Evolutionary conservation across 495 filamentous ascomycete species (phyloP), one percentile per base, ranked within the genome.

Genomic region (Xylaria curta): DNA sequence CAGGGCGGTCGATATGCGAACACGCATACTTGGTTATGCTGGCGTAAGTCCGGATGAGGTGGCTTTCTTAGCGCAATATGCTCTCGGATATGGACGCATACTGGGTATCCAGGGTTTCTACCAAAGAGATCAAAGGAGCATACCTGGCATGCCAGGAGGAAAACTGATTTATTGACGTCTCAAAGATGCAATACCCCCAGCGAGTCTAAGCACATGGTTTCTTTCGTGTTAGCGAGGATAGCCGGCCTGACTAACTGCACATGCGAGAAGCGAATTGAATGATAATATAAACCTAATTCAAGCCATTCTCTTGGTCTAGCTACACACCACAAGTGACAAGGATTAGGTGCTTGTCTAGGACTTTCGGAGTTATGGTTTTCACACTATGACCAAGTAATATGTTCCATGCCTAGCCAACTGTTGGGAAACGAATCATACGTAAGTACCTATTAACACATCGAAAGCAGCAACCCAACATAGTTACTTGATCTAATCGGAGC

Each of bases 181-280:
- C 17, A 33, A 46, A n/a, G 19, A 70, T 51, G 31, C 68, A 63
- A 70, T 62, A 63, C 56, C 42, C 67, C 54, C 31, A 59, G 33
- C 53, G 51, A 47, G 53, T 28, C 15, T 6, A 38, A 21, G 62
- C 36, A 21, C 44, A 24, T 15, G 44, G 28, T 28, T 33, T 51
- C 17, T 65, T 66, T 66, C 24, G 26, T 66, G 42, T 17, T 6
- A 13, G 13, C n/a, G 24, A 42, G 31, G 8, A 47, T 38, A 36
- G 4, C 33, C 19, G 6, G 17, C 36, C 28, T 24, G n/a, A 53
- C 44, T 67, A 15, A 31, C 33, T 54, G 64, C 49, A 33, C 31
- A 47, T 28, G n/a, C 26, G 26, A 56, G 8, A 67, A 49, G 40
- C 51, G 36, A 68, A 46, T 36, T 47, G 42, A 44, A 58, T 42